Evolutionary conservation across 2,329 filamentous ascomycete genomes (phyloP).

Genomic region (Celoporthe dispersa): DNA sequence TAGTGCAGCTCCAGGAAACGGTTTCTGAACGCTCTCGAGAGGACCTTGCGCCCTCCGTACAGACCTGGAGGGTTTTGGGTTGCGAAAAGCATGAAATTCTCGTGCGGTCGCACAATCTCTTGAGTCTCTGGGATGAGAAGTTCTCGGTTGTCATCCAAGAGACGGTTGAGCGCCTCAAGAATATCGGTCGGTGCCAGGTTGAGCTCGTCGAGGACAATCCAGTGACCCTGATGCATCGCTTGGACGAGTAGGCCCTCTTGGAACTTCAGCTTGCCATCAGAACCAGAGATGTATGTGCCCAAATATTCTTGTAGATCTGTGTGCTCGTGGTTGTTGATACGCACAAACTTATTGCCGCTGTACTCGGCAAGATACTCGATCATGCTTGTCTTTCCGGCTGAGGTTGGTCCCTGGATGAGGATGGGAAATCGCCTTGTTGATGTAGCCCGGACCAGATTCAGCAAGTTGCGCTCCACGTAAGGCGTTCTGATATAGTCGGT

Average conservation of each 20-base stretch:
- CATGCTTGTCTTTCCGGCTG: slow-evolving; percentile 98
- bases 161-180: slow-evolving; percentile 89
- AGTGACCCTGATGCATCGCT: slow-evolving; percentile 89
- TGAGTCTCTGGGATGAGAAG: slow-evolving; percentile 96
- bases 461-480: slow-evolving; percentile 91
- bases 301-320: slow-evolving; percentile 98
- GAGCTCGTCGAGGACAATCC: slow-evolving; percentile 97
- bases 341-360: slow-evolving; percentile 94
- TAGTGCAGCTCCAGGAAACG: slow-evolving; percentile 97
- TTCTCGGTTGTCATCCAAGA: slow-evolving; percentile 95
- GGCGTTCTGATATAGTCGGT: slow-evolving; percentile 95
- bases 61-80: slow-evolving; percentile 96
- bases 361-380: slow-evolving; percentile 97
- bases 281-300: slow-evolving; percentile 86
- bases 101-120: slow-evolving; percentile 87
- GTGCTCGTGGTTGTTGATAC: slow-evolving; percentile 99
- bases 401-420: slow-evolving; percentile 94
- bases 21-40: slow-evolving; percentile 95
- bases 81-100: slow-evolving; percentile 96
- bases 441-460: slow-evolving; percentile 91
- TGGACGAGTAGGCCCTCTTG: slow-evolving; percentile 94
- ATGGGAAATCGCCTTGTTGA: slow-evolving; percentile 93
- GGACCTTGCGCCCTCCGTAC: slow-evolving; percentile 90
- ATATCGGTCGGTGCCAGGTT: slow-evolving; percentile 98
- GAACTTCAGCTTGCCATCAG: slow-evolving; percentile 84